Conservation (phyloP, 108 stramenopile species). For the Mayamaea pseudoterrestris region DNA sequence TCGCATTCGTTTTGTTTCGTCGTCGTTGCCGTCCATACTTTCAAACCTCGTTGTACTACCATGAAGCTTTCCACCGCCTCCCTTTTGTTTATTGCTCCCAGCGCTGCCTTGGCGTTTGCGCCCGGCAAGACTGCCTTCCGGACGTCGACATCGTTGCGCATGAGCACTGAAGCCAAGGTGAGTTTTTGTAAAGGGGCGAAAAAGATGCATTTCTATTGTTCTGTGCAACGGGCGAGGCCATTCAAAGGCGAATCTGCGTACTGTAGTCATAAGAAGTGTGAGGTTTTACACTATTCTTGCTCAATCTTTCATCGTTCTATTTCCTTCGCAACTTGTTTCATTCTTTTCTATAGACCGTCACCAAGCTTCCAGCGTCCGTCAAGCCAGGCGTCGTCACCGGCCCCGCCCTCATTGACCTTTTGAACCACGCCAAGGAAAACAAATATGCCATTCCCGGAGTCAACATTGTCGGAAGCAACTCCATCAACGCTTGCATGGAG, state of each 20-base stretch:
- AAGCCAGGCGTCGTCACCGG: constrained; percentile 76
- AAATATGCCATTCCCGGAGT: constrained; percentile 92
- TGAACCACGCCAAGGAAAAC: constrained; percentile 67
- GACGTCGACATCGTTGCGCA: constrained; percentile 22
- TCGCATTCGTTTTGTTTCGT: no score
- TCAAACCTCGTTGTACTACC: no score
- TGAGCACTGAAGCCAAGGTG: constrained; percentile 66
- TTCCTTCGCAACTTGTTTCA: not conserved
- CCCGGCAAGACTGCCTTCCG: constrained; percentile 2
- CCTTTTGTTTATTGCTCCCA: constrained; percentile 5
- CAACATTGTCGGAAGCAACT: constrained; percentile 82
- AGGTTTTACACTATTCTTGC: not conserved
- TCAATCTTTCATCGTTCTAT: not conserved
- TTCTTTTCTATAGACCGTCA: constrained; percentile 32
- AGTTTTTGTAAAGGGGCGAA: not conserved
- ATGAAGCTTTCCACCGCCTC: constrained; percentile 12
- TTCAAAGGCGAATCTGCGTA: not conserved
- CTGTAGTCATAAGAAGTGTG: not conserved
- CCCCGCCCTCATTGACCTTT: constrained; percentile 61
- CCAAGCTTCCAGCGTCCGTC: constrained; percentile 63
- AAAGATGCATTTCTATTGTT: not conserved
- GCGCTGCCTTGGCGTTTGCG: constrained; percentile 7
- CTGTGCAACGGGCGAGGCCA: not conserved
- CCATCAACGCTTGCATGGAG: constrained; percentile 87
- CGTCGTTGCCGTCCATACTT: no score